These are phyloP conservation scores for Suhomyces maxii DNA, from an alignment of 1,139 yeast species.

Conservation along the genomic window DNA sequence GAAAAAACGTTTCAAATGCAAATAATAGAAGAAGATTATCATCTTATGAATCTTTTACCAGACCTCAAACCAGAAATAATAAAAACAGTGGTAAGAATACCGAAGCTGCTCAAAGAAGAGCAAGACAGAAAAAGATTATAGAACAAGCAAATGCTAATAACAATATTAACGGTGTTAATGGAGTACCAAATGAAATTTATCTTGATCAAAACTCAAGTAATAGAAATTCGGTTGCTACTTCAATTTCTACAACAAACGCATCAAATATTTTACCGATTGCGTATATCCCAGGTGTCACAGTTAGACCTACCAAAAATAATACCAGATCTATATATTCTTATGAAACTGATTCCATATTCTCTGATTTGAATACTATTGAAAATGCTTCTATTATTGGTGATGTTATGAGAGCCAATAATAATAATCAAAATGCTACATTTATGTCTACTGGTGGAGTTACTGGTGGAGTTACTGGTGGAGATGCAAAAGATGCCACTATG, in stretches of 20 bases:
- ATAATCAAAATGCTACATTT: conserved; percentile 11
- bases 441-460: conserved; percentile 4
- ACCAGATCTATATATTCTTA: conserved; percentile 50
- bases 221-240: conserved; percentile 54
- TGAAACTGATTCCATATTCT: conserved; percentile 52
- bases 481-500: conserved; percentile 35
- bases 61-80: conserved; percentile 31
- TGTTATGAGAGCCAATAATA: conserved; percentile 32
- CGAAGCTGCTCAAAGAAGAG: conserved; percentile 16
- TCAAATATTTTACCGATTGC: conserved; percentile 92
- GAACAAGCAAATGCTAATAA: conserved; percentile 15
- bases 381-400: conserved; percentile 59
- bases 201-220: conserved; percentile 27
- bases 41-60: conserved; percentile 47
- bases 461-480: conserved; percentile 7
- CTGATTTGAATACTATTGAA: conserved; percentile 53
- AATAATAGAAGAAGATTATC: conserved; percentile 32
- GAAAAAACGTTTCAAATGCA: conserved; percentile 9
- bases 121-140: conserved; percentile 17
- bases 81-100: conserved; percentile 16
- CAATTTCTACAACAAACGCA: conserved; percentile 68
- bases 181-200: conserved; percentile 18
- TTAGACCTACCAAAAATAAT: conserved; percentile 52
- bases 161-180: neutral
- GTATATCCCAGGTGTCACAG: conserved; percentile 89